These are phyloP conservation scores for Salix exigua DNA, from an alignment of 345 rosid species.

Conservation along the genomic window DNA sequence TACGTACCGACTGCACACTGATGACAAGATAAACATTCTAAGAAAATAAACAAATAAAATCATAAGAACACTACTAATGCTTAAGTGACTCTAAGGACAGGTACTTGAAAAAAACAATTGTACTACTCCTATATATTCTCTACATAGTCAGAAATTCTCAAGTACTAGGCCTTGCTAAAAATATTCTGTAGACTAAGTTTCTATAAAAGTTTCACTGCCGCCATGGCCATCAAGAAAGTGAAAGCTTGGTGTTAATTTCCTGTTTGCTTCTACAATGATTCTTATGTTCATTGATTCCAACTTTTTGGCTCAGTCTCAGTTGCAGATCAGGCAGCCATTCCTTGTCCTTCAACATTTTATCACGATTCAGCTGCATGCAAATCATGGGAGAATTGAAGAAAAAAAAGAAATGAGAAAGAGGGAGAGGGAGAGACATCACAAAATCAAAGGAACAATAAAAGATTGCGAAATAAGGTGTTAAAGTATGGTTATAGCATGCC, in stretches of 20 bases:
- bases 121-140: slow-evolving; percentile 15
- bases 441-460: not conserved
- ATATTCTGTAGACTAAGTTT: not conserved
- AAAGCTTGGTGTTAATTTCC: slow-evolving; percentile 41
- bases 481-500: not conserved
- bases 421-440: not conserved
- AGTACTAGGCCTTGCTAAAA: slow-evolving; percentile 15
- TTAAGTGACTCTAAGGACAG: slow-evolving; percentile 13
- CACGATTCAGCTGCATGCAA: slow-evolving; percentile 25
- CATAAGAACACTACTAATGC: not conserved
- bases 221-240: slow-evolving; percentile 34
- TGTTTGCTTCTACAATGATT: slow-evolving; percentile 20
- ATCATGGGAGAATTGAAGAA: not conserved
- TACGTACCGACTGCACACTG: too few relatives aligned
- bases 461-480: not conserved
- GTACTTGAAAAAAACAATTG: slow-evolving; percentile 23
- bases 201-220: not conserved
- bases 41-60: not conserved
- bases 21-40: too few relatives aligned
- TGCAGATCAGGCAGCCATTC: slow-evolving; percentile 42
- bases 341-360: slow-evolving; percentile 22
- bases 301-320: slow-evolving; percentile 39
- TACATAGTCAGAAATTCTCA: slow-evolving; percentile 23
- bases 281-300: slow-evolving; percentile 24
- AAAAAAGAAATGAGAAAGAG: not conserved